Percentiles rank a stretch among this genome's conserved stretches.
Evolutionary conservation across 2,329 filamentous ascomycete species (phyloP).

Genomic region (Paecilomyces sp.): DNA sequence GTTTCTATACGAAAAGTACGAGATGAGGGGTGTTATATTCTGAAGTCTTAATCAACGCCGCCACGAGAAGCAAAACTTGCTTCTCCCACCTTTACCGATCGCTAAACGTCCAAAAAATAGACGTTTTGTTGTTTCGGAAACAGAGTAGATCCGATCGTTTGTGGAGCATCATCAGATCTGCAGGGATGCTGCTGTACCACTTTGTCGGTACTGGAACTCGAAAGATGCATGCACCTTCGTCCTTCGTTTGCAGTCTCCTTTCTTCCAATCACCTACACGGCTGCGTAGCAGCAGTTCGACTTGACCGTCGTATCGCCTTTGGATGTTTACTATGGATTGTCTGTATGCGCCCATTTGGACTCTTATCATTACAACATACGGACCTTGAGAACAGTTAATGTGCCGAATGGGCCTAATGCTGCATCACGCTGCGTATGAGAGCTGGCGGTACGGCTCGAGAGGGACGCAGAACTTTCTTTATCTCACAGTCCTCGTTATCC

Average conservation of each 20-base stretch:
- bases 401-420: no score
- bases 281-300: no score
- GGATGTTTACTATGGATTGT: no score
- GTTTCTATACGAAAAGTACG: not conserved
- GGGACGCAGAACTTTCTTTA: no score
- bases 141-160: not conserved
- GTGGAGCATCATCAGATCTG: not conserved
- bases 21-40: not conserved
- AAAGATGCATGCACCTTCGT: not conserved
- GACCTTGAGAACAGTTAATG: no score
- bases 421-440: no score
- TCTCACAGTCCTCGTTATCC: no score
- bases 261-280: no score
- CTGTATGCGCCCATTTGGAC: no score
- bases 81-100: not conserved
- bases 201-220: not conserved
- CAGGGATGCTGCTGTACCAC: not conserved
- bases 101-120: not conserved
- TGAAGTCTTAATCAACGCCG: not conserved
- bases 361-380: no score
- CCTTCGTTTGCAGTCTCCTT: not conserved
- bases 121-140: not conserved
- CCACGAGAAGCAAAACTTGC: not conserved
- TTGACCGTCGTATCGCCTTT: no score
- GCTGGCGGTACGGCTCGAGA: no score